Base-by-base conservation (phyloP, 208 protist genomes). In the Crithidia bombi region DNA sequence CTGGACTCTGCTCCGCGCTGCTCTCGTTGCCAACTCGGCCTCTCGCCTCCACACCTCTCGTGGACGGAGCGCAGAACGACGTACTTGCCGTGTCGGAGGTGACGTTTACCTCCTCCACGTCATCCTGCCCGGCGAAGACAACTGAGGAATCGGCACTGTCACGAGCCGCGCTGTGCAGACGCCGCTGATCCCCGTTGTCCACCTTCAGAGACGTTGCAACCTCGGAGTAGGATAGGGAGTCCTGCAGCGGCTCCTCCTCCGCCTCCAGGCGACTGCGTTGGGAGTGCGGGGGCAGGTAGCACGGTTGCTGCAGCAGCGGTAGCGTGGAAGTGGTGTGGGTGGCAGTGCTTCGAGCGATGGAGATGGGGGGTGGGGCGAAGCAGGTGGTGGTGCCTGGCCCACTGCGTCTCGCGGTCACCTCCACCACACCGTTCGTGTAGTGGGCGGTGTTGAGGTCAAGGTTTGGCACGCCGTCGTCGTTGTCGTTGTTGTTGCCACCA, bases 401-500 rank as follows among this genome's bases (percentile, higher is more conserved):
- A n/a, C n/a, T n/a, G 17, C 28, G 17, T 36, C 28, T 26, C 32
- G n/a, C n/a, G n/a, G n/a, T n/a, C 59, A 65, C 59, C 32, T 65
- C 59, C 10, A 54, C 44, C 4, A 65, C 59, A 44, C 15, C 59
- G 32, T 44, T 15, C 1, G 26, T 47, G 44, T 54, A 54, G 32
- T 65, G 59, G 1, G 59, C 59, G n/a, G 59, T 54, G 59, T 41
- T 65, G 9, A 65, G 44, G 14, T 65, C 44, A 5, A 65, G 44
- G 19, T 44, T 38, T 10, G 59, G 39, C 10, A 66, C 32, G 19
- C 54, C 63, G 35, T 68, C 63, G 12, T 46, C 23, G 63, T n/a
- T n/a, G n/a, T n/a, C n/a, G n/a, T n/a, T n/a, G n/a, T n/a, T n/a
- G n/a, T n/a, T n/a, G n/a, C n/a, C n/a, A n/a, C n/a, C n/a, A n/a